Percentiles rank a stretch among this genome's conserved stretches.
Conservation (phyloP, 306 rosid species). For the Fragaria iinumae region DNA sequence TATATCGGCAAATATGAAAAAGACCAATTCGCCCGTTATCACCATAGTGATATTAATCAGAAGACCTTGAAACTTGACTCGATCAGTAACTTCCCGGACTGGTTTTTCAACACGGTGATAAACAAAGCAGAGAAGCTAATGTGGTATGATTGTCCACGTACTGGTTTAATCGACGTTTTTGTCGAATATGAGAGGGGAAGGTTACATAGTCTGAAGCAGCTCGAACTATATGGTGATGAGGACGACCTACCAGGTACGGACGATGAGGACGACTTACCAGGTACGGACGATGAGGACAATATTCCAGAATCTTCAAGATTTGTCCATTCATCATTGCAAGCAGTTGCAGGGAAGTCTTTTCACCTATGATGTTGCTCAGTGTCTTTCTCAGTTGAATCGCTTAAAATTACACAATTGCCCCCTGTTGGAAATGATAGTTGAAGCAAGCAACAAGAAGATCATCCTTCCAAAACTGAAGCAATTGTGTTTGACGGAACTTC, state of each 20-base stretch:
- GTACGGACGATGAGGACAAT: background rate
- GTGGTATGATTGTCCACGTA: rapidly evolving
- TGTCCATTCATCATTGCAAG: background rate
- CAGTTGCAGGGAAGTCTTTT: background rate
- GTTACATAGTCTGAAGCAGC: background rate
- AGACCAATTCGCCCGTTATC: rapidly evolving
- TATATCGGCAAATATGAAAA: rapidly evolving
- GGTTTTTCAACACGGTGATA: background rate
- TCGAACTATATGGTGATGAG: background rate
- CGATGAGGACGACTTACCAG: no score
- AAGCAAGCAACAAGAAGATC: no score
- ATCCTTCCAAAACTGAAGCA: no score
- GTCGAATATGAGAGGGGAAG: background rate
- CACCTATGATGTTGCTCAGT: background rate
- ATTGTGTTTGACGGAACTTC: no score
- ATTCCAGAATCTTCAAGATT: background rate
- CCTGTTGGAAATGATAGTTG: background rate
- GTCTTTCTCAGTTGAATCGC: background rate
- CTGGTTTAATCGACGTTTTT: no score
- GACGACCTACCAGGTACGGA: no score
- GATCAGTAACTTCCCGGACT: background rate
- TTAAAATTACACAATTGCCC: no score
- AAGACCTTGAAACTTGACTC: no score
- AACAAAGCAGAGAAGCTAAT: background rate
- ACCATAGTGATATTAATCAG: no score